Conservation (phyloP, 306 rosid genomes). For the Cicer cuneatum region DNA sequence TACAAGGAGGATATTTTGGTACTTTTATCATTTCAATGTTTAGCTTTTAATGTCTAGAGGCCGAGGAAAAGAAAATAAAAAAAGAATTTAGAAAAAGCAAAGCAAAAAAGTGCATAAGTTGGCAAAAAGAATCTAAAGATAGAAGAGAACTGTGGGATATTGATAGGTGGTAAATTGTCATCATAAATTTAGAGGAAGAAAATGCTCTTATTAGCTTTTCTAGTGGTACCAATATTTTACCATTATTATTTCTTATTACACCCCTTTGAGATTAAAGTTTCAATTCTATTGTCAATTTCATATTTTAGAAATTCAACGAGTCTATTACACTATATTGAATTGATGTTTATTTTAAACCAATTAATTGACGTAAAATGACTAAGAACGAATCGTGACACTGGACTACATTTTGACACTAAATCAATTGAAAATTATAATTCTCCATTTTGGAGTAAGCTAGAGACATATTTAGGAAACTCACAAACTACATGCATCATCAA, state of each 20-base stretch:
- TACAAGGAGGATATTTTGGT: conserved; percentile 37
- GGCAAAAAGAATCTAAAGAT: conserved; percentile 38
- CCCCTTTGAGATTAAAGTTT: not conserved
- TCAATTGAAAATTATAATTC: too few relatives aligned
- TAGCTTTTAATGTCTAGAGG: conserved; percentile 18
- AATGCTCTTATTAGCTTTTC: not conserved
- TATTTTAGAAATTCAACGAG: not conserved
- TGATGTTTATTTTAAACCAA: too few relatives aligned
- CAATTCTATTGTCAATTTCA: not conserved
- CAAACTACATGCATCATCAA: too few relatives aligned
- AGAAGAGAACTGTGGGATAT: not conserved
- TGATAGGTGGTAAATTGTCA: conserved; percentile 23
- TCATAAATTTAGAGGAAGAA: not conserved
- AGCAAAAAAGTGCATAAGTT: not conserved
- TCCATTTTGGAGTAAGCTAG: too few relatives aligned
- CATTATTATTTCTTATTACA: not conserved
- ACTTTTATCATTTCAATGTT: not conserved
- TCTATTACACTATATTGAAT: not conserved
- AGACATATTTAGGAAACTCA: too few relatives aligned
- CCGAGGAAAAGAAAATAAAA: conserved; percentile 20
- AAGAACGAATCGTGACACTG: too few relatives aligned
- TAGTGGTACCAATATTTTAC: not conserved
- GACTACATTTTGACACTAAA: too few relatives aligned
- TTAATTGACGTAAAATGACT: too few relatives aligned
- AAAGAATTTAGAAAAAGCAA: conserved; percentile 48